Evolutionary conservation across 2,329 filamentous ascomycete genomes (phyloP).

Genomic region (Colletotrichum magnum): DNA sequence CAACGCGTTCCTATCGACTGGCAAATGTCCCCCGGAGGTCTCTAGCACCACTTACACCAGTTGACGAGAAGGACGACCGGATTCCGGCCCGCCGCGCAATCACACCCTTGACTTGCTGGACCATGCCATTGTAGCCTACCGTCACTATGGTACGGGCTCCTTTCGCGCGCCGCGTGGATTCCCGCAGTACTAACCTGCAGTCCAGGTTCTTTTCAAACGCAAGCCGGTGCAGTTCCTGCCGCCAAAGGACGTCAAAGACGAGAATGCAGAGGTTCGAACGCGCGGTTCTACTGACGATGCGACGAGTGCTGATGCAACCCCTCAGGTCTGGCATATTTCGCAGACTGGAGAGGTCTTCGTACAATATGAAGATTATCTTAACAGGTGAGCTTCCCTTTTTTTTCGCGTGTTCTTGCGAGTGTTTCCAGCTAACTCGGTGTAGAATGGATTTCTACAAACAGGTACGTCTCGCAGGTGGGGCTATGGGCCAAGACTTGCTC

Average conservation of each 20-base stretch:
- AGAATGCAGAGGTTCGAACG: constrained; percentile 81
- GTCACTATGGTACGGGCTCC: constrained; percentile 52
- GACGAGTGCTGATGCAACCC: constrained; percentile 36
- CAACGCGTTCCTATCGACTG: constrained; percentile 44
- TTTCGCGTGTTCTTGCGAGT: neutral
- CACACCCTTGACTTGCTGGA: constrained; percentile 24
- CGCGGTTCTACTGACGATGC: constrained; percentile 35
- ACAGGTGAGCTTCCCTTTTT: constrained; percentile 71
- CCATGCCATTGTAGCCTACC: constrained; percentile 41
- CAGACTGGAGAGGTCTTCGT: constrained; percentile 92
- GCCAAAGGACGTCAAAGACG: constrained; percentile 80
- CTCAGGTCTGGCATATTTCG: constrained; percentile 90
- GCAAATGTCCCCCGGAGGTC: constrained; percentile 16
- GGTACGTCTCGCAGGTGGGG: constrained; percentile 63
- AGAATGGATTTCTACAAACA: constrained; percentile 96
- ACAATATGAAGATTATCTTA: constrained; percentile 89
- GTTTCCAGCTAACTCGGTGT: constrained; percentile 48
- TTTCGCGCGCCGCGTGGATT: constrained; percentile 20
- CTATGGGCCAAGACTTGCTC: constrained; percentile 37
- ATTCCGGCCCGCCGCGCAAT: constrained; percentile 56
- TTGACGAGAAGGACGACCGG: constrained; percentile 48
- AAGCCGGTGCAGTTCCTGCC: constrained; percentile 91
- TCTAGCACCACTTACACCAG: constrained; percentile 24
- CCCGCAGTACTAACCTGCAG: constrained; percentile 41
- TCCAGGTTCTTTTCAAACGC: constrained; percentile 92